Base-by-base conservation (phyloP, 2,329 filamentous ascomycete genomes). In the Podosphaera aphanis region DNA sequence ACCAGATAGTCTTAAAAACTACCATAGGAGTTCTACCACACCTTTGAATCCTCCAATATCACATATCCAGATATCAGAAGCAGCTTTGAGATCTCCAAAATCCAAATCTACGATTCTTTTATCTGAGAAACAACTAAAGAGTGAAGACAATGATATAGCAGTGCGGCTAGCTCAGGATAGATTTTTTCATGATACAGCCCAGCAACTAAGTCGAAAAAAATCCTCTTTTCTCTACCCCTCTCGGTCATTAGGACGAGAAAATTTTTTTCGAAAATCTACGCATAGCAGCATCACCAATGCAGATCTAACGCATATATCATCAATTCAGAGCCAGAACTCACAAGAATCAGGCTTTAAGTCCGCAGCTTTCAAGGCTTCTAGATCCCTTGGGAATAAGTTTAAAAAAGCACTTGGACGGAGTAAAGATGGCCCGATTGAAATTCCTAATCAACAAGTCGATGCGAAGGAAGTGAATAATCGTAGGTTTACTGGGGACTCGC, bases 351-450 rank as follows among this genome's bases (percentile, higher is more conserved):
- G 59, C 3, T 52, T 77, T 23, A 66, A 64, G 40, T 61, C 63
- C 25, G 74, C 69, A 44, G 70, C 72, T 10, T 67, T 78, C 20
- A 75, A 73, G 27, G 71, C 75, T 13, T 82, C 79, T 0, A 68
- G 65, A 15, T 71, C 69, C 0, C 54, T 84, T 35, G 79, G 69
- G 53, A 68, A 65, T 42, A 80, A 67, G 48, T 53, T 84, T 48
- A 78, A 69, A 57, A 68, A 60, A 33, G 62, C 77, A 0, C 74
- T 80, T 50, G 63, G 64, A 21, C 60, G 65, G 16, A 51, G 48
- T 40, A 62, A 63, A 0, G 59, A 61, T 4, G 59, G 60, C 18
- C 54, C 59, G 1, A 49, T 53, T 0, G 45, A 43, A 1, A 55
- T 73, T 8, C 70, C 69, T 2, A 61, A 64, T 20, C 71, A 75